Evolutionary conservation across 257 asterid species (phyloP).

Genomic region (Nicotiana obtusifolia): DNA sequence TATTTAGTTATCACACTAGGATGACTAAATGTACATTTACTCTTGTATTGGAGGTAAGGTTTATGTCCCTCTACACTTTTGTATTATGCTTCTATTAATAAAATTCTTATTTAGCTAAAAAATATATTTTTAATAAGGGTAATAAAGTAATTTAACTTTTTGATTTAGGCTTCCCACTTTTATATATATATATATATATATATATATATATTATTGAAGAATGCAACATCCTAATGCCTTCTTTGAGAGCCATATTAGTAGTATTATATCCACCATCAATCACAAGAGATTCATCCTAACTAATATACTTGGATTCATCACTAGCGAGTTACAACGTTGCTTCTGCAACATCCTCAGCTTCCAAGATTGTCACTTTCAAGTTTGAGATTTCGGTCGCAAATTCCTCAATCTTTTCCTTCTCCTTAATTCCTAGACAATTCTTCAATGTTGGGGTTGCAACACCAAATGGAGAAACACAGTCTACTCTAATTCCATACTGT

Average conservation of each 20-base stretch:
- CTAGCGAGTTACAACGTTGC: conserved; percentile 28
- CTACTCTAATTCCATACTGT: too few relatives aligned
- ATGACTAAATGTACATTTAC: too few relatives aligned
- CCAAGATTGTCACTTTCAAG: conserved; percentile 19
- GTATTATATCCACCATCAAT: conserved; percentile 42
- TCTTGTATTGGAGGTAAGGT: too few relatives aligned
- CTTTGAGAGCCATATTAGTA: conserved; percentile 26
- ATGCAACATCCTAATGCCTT: neutral
- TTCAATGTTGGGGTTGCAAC: conserved; percentile 20
- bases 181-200: too few relatives aligned
- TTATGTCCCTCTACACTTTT: too few relatives aligned
- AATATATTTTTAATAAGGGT: too few relatives aligned
- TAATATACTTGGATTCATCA: conserved; percentile 29
- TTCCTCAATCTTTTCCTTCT: conserved; percentile 9
- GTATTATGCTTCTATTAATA: too few relatives aligned
- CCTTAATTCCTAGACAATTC: neutral
- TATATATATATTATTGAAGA: too few relatives aligned
- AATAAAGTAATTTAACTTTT: too few relatives aligned
- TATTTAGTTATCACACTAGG: too few relatives aligned
- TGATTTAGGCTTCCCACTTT: too few relatives aligned
- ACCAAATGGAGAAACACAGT: conserved; percentile 17
- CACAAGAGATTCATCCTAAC: conserved; percentile 30
- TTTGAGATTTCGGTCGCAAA: conserved; percentile 15
- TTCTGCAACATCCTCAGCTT: conserved; percentile 27
- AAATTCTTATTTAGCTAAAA: too few relatives aligned